phyloP scores from a whole-genome alignment of 192 early-diverging fungal species.

The Rhizoclosmatium sp. region DNA sequence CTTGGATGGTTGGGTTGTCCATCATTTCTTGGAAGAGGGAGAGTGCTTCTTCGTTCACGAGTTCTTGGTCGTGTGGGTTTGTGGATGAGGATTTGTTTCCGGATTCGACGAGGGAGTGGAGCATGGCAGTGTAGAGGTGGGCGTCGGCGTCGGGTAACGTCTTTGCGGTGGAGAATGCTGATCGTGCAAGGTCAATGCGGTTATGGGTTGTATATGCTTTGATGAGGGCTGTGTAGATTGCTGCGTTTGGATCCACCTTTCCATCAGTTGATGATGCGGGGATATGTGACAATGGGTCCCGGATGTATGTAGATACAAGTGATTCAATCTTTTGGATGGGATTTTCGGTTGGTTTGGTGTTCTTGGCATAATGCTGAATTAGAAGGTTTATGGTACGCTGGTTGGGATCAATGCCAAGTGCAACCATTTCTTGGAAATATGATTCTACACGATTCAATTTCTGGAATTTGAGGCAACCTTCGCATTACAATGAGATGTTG shows the following conservation, averaged over 20 bases:
- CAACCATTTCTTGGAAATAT: conserved; percentile 43
- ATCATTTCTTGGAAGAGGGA: conserved; percentile 41
- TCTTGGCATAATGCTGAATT: conserved; percentile 18
- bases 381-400: conserved; percentile 32
- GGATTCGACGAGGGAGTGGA: conserved; percentile 34
- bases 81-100: conserved; percentile 17
- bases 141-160: conserved; percentile 34
- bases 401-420: conserved; percentile 34
- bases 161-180: conserved; percentile 24
- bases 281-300: background rate
- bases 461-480: conserved; percentile 21
- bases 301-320: background rate
- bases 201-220: conserved; percentile 22
- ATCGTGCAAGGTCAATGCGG: conserved; percentile 33
- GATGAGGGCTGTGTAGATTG: conserved; percentile 38
- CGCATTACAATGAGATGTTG: background rate
- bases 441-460: conserved; percentile 7
- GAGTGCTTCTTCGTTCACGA: conserved; percentile 1
- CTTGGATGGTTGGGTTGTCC: background rate
- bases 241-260: conserved; percentile 16
- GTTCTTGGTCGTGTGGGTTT: background rate
- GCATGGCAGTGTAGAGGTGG: conserved; percentile 38
- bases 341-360: conserved; percentile 7
- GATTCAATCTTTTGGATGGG: conserved; percentile 14
- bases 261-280: background rate